Percentiles rank a stretch among this genome's conserved stretches.
phyloP scores from a whole-genome alignment of 176 grass and related monocot species.

The Secale cereale region DNA sequence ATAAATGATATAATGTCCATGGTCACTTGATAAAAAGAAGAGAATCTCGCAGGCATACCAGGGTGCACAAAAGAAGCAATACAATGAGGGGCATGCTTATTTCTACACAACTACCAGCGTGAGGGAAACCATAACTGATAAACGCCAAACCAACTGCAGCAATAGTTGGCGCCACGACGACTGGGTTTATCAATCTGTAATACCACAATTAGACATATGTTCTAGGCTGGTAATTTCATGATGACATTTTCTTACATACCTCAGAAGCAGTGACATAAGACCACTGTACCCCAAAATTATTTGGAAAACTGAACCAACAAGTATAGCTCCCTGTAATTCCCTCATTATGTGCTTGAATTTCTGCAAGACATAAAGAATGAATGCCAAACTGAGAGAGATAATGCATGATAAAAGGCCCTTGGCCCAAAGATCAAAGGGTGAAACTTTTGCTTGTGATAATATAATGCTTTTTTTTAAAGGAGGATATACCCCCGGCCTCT shows the following conservation, averaged over 20 bases:
- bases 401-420: conserved; percentile 2
- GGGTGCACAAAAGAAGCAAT: conserved; percentile 87
- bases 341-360: conserved; percentile 99
- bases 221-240: conserved; percentile 5
- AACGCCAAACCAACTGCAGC: conserved; percentile 84
- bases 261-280: conserved; percentile 95
- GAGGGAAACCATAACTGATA: conserved; percentile 98
- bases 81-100: conserved; percentile 93
- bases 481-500: too few relatives aligned
- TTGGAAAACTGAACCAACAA: conserved; percentile 95
- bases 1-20: conserved; percentile 1
- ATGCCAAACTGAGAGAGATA: not conserved
- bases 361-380: conserved; percentile 53
- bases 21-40: not conserved
- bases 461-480: too few relatives aligned
- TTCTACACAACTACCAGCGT: conserved; percentile 91
- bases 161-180: conserved; percentile 92
- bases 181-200: conserved; percentile 93
- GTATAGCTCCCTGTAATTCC: conserved; percentile 93
- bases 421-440: conserved; percentile 13
- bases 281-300: conserved; percentile 92
- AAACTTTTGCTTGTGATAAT: not conserved
- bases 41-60: conserved; percentile 47
- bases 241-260: conserved; percentile 44
- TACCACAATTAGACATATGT: not conserved